Base-by-base conservation (phyloP, 495 filamentous ascomycete genomes). In the Evernia prunastri region DNA sequence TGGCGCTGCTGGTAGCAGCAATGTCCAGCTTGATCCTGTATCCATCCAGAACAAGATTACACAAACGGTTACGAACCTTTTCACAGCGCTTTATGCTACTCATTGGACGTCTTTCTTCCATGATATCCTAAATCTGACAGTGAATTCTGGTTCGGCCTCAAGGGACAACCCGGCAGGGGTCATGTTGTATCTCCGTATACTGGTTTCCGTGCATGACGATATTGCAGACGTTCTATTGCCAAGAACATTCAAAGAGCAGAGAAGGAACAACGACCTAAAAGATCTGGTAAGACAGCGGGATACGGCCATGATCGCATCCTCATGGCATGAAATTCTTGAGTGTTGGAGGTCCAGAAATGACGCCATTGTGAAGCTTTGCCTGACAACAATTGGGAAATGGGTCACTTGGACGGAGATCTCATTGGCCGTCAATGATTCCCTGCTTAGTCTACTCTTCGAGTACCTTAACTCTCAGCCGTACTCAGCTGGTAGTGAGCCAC, bases 381-480 rank as follows among this genome's bases (percentile, higher is more conserved):
- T 99, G 36, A 91, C 87, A 75, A 86, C 90, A 17, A 85, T 97
- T 56, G 91, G 90, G 25, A 89, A 90, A 71, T 99, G 95, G 95
- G 92, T 96, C 56, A 91, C 89, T 80, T 99, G 94, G 94, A 93
- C 92, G 64, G 95, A 97, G 68, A 97, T 99, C 67, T 87, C 87
- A 25, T 79, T 99, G 45, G 85, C 97, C 53, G 89, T 97, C 66
- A 94, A 96, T 72, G 85, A 93, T 68, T 83, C 86, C 47, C 89
- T 95, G 79, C 81, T 97, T 67, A 86, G 81, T 69, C 79, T 90
- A 58, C 83, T 99, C 62, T 88, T 96, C 75, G 86, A 92, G 73
- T 83, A 88, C 69, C 85, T 87, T 63, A 88, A 83, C 63, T 84
- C 84, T 68, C 81, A 82, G 54, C 77, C 72, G 56, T 62, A 73